Conservation (phyloP, 2,329 filamentous ascomycete species). For the Samsoniella hepiali region DNA sequence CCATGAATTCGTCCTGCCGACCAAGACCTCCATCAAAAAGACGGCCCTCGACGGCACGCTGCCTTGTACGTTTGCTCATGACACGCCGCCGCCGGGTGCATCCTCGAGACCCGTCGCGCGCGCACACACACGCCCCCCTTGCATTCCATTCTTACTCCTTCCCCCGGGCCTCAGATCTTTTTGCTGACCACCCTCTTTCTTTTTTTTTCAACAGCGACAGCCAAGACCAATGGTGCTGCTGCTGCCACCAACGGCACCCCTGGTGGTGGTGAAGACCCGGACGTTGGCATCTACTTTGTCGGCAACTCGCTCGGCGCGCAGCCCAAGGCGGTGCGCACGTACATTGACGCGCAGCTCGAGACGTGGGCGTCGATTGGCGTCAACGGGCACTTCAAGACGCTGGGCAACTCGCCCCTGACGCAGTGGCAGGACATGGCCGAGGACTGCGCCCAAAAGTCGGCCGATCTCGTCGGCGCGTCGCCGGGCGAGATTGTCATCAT, state of each 20-base stretch:
- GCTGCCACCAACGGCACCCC: conserved; percentile 16
- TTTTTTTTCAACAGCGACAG: neutral
- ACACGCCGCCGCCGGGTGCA: neutral
- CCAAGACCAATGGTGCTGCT: conserved; percentile 24
- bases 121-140: neutral
- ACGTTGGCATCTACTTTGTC: conserved; percentile 69
- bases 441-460: conserved; percentile 65
- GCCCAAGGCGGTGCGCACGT: conserved; percentile 62
- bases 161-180: neutral
- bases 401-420: conserved; percentile 64
- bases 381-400: conserved; percentile 72
- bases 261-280: conserved; percentile 33
- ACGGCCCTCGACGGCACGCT: conserved; percentile 50
- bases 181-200: neutral
- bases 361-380: conserved; percentile 86
- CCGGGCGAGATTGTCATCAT: conserved; percentile 77
- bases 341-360: conserved; percentile 69
- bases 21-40: conserved; percentile 66
- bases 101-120: no score
- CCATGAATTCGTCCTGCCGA: conserved; percentile 73
- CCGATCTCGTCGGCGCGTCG: conserved; percentile 70
- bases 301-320: conserved; percentile 88
- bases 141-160: neutral
- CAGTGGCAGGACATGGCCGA: conserved; percentile 79
- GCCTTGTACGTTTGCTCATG: conserved; percentile 31